A percentile compares a stretch with the other conserved stretches of the same genome.
Evolutionary conservation across 768 basidiomycete genomes (phyloP).

Genomic region (Leccinum pellstonianum): DNA sequence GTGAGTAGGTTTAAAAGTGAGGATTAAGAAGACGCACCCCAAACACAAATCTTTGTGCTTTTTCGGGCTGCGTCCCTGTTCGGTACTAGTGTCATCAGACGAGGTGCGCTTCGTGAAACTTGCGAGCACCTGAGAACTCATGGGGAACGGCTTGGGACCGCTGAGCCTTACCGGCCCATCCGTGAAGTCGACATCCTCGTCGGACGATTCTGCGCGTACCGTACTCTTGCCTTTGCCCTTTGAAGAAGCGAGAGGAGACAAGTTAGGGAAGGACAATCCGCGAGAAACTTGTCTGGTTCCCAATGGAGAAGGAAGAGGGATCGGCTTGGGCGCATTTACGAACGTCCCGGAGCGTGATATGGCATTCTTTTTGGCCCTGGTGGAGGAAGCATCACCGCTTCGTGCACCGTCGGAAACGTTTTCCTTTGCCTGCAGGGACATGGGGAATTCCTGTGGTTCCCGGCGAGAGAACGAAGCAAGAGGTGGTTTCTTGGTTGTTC

Average conservation of each 20-base stretch:
- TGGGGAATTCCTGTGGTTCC: slow-evolving; percentile 26
- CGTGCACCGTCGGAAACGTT: slow-evolving; percentile 15
- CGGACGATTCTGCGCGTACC: slow-evolving; percentile 2
- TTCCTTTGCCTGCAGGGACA: slow-evolving; percentile 25
- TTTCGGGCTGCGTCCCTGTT: slow-evolving; percentile 30
- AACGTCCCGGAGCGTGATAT: slow-evolving; percentile 10
- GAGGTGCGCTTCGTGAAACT: slow-evolving; percentile 32
- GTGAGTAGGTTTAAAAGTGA: slow-evolving; percentile 11
- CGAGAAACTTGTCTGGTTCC: slow-evolving; percentile 6
- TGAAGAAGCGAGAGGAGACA: slow-evolving; percentile 24
- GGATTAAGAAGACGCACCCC: slow-evolving; percentile 11
- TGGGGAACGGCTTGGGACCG: slow-evolving; percentile 41
- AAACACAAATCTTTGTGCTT: slow-evolving; percentile 32
- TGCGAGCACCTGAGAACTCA: slow-evolving; percentile 46
- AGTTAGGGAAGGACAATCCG: slow-evolving; percentile 20
- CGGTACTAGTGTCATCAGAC: slow-evolving; percentile 33
- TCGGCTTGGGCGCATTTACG: background rate
- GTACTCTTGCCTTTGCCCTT: slow-evolving; percentile 26
- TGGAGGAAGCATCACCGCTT: slow-evolving; percentile 11
- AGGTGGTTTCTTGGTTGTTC: slow-evolving; percentile 9
- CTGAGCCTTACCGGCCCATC: background rate
- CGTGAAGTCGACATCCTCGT: slow-evolving; percentile 2
- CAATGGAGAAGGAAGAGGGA: slow-evolving; percentile 26
- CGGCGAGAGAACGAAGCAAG: slow-evolving; percentile 4
- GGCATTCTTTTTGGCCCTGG: slow-evolving; percentile 11